These are phyloP conservation scores for Cladochytrium replicatum DNA, from an alignment of 192 early-diverging fungal genomes.

Conservation along the genomic window DNA sequence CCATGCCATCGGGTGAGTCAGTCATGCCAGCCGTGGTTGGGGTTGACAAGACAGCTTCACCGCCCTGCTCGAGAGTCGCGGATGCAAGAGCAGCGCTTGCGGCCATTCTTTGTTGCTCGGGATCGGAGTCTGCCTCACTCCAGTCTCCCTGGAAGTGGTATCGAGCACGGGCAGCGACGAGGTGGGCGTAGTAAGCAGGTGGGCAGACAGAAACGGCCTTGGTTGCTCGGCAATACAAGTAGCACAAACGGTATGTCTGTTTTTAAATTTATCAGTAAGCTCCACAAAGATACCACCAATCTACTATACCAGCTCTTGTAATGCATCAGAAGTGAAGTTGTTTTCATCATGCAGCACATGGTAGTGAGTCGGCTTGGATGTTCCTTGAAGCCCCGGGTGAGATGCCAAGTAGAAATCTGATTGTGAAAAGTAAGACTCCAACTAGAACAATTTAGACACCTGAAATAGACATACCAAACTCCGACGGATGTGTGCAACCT, in stretches of 20 bases:
- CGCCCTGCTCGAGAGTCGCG: too few relatives aligned
- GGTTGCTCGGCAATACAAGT: slow-evolving; percentile 25
- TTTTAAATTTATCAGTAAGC: not conserved
- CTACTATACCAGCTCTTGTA: slow-evolving; percentile 31
- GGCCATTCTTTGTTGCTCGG: too few relatives aligned
- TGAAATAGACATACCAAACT: slow-evolving; percentile 13
- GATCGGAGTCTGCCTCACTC: too few relatives aligned
- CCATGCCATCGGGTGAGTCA: too few relatives aligned
- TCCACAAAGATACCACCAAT: slow-evolving; percentile 21
- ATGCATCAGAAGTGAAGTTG: slow-evolving; percentile 22
- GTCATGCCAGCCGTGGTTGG: too few relatives aligned
- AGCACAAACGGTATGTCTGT: slow-evolving; percentile 12
- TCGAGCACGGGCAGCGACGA: slow-evolving; percentile 31
- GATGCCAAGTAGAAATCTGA: slow-evolving; percentile 23
- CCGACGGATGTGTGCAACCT: slow-evolving; percentile 23
- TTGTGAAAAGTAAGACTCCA: too few relatives aligned
- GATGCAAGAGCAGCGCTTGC: too few relatives aligned
- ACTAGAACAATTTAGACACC: too few relatives aligned
- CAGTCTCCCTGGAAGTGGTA: too few relatives aligned
- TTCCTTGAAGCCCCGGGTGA: slow-evolving; percentile 29
- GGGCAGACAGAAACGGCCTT: slow-evolving; percentile 37
- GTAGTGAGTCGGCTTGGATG: slow-evolving; percentile 34
- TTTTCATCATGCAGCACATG: slow-evolving; percentile 36
- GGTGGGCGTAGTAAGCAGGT: slow-evolving; percentile 39
- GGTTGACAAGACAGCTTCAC: too few relatives aligned